Base-by-base conservation (phyloP, 768 basidiomycete genomes). In the Amanita muscaria region DNA sequence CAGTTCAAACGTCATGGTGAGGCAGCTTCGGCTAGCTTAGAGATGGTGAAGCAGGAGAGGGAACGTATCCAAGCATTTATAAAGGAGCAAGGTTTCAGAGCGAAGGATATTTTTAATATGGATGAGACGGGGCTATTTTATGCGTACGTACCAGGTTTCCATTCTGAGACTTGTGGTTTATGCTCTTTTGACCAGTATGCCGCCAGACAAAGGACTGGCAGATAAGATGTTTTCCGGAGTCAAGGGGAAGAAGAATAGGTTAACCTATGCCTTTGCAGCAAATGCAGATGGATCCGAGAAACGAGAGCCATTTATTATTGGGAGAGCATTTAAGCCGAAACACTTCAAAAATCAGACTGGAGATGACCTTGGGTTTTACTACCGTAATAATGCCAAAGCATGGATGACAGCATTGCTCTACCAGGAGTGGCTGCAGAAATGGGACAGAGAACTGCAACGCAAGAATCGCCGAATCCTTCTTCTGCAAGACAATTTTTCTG, bases 341-440 rank as follows among this genome's bases (percentile, higher is more conserved):
- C 46, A 51, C 6, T 66, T 66, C 45, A 35, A 51, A 4, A 56
- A 55, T 27, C 61, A 64, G 37, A 48, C 52, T 16, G 64, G 54
- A 5, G 47, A 25, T 12, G 51, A 62, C 42, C 54, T 66, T 21
- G 59, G 64, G 2, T 68, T 66, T 44, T 48, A 56, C 42, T 68
- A 68, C 36, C 51, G 51, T 10, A 62, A 59, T 52, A 69, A 67
- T 51, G 51, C 50, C 18, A 69, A 63, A 40, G 62, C 64, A 3
- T 68, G 64, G 66, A 69, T 68, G 66, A 66, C 59, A 1, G 23
- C 55, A 0, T 25, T 38, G 7, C 48, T 68, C 2, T 69, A 62
- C 54, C 52, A 62, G 31, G 57, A 64, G 23, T 69, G 63, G 62
- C 43, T 67, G 31, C 35, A 40, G 19, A 10, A 59, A 15, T 63